A percentile compares a stretch with the other conserved stretches of the same genome.
Evolutionary conservation across 805 yeast species (phyloP).

Genomic region (Schwanniomyces polymorphus): DNA sequence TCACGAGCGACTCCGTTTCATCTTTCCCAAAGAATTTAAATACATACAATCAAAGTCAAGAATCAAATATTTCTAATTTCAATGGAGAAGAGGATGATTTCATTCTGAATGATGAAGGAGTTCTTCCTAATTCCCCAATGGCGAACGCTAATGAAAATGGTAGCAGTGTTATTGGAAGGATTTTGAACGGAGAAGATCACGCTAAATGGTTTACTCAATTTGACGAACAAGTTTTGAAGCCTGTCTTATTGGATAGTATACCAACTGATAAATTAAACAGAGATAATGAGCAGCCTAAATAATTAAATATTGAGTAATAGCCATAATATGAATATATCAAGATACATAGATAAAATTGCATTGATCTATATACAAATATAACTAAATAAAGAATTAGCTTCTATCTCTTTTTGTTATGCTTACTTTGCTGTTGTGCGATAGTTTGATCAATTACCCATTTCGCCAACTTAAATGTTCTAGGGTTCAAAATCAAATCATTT

Average conservation of each 20-base stretch:
- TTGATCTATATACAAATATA: neutral
- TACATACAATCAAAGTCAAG: conserved; percentile 1
- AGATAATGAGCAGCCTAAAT: conserved; percentile 1
- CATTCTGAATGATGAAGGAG: conserved; percentile 39
- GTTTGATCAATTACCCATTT: conserved; percentile 73
- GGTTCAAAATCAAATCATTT: conserved; percentile 62
- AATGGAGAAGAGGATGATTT: conserved; percentile 20
- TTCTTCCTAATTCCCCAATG: conserved; percentile 2
- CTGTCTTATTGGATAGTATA: conserved; percentile 73
- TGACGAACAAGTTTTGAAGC: conserved; percentile 92
- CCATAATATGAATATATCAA: neutral
- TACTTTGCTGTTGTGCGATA: conserved; percentile 40
- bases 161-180: conserved; percentile 38
- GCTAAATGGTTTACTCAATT: conserved; percentile 91
- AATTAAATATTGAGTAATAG: neutral
- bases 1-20: conserved; percentile 28
- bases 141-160: conserved; percentile 1
- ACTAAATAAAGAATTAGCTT: neutral
- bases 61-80: conserved; percentile 18
- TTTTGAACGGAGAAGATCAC: conserved; percentile 62
- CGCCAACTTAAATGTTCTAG: conserved; percentile 65
- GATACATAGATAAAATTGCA: neutral
- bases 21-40: conserved; percentile 11
- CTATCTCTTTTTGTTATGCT: conserved; percentile 2
- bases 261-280: conserved; percentile 20